Evolutionary conservation across 2,329 filamentous ascomycete species (phyloP), one percentile per base, ranked within the genome.

Genomic region (Sphaerulina vaccinii): DNA sequence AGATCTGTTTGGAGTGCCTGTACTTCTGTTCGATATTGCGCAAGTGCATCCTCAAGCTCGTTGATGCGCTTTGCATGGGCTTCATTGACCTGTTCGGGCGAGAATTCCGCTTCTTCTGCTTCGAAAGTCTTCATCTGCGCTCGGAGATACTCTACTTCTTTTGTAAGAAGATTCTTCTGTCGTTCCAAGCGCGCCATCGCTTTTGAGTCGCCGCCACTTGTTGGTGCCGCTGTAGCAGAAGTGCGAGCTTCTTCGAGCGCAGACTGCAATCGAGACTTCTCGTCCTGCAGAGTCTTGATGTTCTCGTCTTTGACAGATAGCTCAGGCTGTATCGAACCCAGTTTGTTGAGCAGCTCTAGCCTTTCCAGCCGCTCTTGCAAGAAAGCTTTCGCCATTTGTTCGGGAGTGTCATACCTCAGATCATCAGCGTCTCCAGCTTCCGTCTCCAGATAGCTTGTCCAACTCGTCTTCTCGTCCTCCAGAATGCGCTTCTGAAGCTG

Each of bases 141-240:
- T 18, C 93, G 87, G 5, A 99, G 79, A 67, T 95, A 96, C 61
- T 96, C 91, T 0, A 93, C 89, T 68, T 99, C 95, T 66, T 96
- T 96, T 19, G 90, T 79, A 0, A 91, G 90, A 6, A 99, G 79
- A 1, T 80, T 82, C 52, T 89, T 87, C 67, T 97, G 92, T 52
- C 93, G 81, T 63, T 99, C 92, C 0, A 96, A 74, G 24, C 93
- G 82, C 47, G 87, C 75, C 37, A 84, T 85, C 1, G 81, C 79
- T 71, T 90, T 81, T 56, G 68, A 87, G 63, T 89, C 87, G 13
- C 77, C 75, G 16, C 73, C 78, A 19, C 63, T 58, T 10, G 61
- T 73, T 1, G 74, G 71, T 4, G 46, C 51, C 11, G 37, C 52
- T 7, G 46, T 33, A 9, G 52, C 48, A 21, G 52, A 36, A 2